Evolutionary conservation across 441 rosid genomes (phyloP).

Genomic region (Populus hybrid): DNA sequence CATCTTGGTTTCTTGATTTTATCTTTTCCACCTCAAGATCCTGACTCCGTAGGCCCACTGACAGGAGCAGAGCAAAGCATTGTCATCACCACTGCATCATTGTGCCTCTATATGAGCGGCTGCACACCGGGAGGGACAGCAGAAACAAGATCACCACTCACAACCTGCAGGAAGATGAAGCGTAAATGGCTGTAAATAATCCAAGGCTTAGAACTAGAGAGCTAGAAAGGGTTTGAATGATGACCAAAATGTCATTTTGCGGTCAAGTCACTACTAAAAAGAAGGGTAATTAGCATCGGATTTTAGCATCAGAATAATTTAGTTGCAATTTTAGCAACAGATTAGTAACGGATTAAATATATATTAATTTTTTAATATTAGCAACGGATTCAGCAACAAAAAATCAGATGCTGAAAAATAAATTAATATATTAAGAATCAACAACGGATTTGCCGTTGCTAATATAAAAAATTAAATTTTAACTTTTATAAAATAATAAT

Average conservation of each 20-base stretch:
- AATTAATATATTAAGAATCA: no score
- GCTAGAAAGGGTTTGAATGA: conserved; percentile 15
- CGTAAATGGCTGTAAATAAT: conserved; percentile 10
- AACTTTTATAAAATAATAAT: no score
- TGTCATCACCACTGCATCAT: conserved; percentile 78
- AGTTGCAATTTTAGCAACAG: no score
- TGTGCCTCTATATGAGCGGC: conserved; percentile 74
- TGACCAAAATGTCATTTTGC: conserved; percentile 89
- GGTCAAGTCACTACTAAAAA: no score
- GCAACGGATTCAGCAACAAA: no score
- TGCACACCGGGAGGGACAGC: conserved; percentile 87
- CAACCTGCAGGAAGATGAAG: conserved; percentile 50
- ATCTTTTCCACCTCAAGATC: conserved; percentile 71
- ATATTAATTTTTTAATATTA: no score
- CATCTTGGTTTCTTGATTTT: conserved; percentile 78
- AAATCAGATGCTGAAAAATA: no score
- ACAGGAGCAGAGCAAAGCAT: conserved; percentile 88
- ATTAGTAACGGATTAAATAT: no score
- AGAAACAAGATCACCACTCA: conserved; percentile 97
- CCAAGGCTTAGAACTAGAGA: conserved; percentile 13
- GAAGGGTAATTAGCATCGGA: no score
- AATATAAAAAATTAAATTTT: no score
- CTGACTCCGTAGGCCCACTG: conserved; percentile 71
- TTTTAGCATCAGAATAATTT: no score
- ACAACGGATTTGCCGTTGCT: no score